phyloP scores from a whole-genome alignment of 768 basidiomycete genomes.

The Mycena vulgaris region DNA sequence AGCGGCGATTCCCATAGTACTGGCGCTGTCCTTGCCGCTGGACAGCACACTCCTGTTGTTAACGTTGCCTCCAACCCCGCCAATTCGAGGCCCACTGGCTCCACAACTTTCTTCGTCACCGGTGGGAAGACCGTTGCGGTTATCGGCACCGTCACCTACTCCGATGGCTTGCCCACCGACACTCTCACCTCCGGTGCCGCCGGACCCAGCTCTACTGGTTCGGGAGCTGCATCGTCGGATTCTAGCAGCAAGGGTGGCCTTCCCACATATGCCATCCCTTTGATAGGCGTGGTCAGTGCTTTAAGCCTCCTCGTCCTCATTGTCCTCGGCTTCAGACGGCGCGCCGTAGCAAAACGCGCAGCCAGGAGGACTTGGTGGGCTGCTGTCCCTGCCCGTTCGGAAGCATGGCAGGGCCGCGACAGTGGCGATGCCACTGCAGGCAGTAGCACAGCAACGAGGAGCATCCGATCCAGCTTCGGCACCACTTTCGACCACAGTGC shows the following conservation, averaged over 20 bases:
- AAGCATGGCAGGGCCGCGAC: slow-evolving; percentile 1
- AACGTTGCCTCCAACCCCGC: not conserved
- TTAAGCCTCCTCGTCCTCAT: slow-evolving; percentile 15
- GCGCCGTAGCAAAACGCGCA: slow-evolving; percentile 24
- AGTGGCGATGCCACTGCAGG: slow-evolving; percentile 34
- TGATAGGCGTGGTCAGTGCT: slow-evolving; percentile 24
- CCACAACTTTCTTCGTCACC: slow-evolving; percentile 22
- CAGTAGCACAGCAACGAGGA: slow-evolving; percentile 19
- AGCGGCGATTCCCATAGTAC: not conserved
- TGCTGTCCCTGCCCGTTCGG: not conserved
- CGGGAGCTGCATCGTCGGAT: slow-evolving; percentile 15
- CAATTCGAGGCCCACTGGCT: slow-evolving; percentile 13
- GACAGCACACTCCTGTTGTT: slow-evolving; percentile 3
- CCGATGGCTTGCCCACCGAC: slow-evolving; percentile 28
- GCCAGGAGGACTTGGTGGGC: slow-evolving; percentile 23
- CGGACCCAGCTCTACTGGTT: slow-evolving; percentile 24
- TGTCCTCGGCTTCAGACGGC: slow-evolving; percentile 22
- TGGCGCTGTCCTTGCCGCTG: slow-evolving; percentile 23
- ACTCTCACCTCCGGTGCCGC: slow-evolving; percentile 13
- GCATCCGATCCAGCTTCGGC: slow-evolving; percentile 36
- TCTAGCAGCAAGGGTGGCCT: slow-evolving; percentile 25
- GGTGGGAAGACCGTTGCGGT: slow-evolving; percentile 35
- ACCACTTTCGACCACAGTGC: slow-evolving; percentile 40
- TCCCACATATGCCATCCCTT: slow-evolving; percentile 7
- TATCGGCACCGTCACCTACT: slow-evolving; percentile 28